A percentile compares a stretch with the other conserved stretches of the same genome.
Evolutionary conservation across 805 yeast genomes (phyloP).

Genomic region (Wickerhamiella allomyrinae): DNA sequence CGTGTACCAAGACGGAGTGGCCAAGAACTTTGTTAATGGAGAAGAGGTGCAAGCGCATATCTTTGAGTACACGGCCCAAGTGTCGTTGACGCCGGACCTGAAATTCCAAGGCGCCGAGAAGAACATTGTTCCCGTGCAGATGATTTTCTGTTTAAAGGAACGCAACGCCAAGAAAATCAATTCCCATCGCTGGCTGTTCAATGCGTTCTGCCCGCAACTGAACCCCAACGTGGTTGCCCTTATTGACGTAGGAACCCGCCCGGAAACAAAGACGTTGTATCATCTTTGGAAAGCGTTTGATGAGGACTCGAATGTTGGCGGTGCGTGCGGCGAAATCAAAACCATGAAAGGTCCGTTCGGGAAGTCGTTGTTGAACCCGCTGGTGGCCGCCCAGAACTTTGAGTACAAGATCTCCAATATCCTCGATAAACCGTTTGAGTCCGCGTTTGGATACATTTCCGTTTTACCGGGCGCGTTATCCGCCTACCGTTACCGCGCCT

Average conservation of each 20-base stretch:
- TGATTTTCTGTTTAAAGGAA: conserved; percentile 81
- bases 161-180: conserved; percentile 80
- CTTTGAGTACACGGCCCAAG: conserved; percentile 92
- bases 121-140: conserved; percentile 68
- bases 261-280: conserved; percentile 69
- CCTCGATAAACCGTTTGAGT: conserved; percentile 89
- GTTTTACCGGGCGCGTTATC: conserved; percentile 96
- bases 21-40: conserved; percentile 84
- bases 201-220: conserved; percentile 73
- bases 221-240: conserved; percentile 73
- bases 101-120: conserved; percentile 75
- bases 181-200: conserved; percentile 94
- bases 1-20: conserved; percentile 92
- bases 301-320: conserved; percentile 68
- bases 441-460: conserved; percentile 84
- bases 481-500: conserved; percentile 77
- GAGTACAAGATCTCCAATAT: conserved; percentile 94
- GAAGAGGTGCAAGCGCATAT: conserved; percentile 86
- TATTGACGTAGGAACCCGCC: conserved; percentile 90
- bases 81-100: conserved; percentile 76
- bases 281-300: conserved; percentile 81
- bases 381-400: conserved; percentile 92
- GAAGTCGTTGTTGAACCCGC: conserved; percentile 53
- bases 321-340: conserved; percentile 95
- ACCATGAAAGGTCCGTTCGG: conserved; percentile 61